These are phyloP conservation scores for Diaporthe sp. DNA, from an alignment of 2,329 filamentous ascomycete species.

Conservation along the genomic window DNA sequence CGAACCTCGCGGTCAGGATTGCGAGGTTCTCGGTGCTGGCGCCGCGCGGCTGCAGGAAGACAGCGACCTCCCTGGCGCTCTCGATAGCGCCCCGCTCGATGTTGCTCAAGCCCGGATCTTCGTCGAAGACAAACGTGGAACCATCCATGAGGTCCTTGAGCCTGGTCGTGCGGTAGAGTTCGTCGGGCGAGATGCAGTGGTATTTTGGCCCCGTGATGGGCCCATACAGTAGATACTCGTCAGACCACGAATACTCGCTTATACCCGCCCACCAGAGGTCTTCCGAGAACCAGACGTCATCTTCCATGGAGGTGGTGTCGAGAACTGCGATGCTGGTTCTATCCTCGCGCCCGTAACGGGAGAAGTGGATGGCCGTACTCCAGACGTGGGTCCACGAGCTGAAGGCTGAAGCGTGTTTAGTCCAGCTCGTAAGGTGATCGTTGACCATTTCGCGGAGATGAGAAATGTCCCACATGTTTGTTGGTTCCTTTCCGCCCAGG, in stretches of 20 bases:
- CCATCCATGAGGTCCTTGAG: not conserved
- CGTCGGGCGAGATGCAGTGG: not conserved
- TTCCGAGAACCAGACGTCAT: not conserved
- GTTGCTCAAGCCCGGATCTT: not conserved
- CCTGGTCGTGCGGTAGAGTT: not conserved
- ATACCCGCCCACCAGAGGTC: not conserved
- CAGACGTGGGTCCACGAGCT: not conserved
- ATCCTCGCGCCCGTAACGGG: not conserved
- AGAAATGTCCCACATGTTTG: not conserved
- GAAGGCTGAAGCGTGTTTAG: not conserved
- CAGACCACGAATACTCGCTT: not conserved
- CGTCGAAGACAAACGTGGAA: not conserved
- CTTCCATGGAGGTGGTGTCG: not conserved
- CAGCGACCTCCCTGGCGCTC: not conserved
- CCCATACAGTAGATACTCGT: slow-evolving; percentile 1
- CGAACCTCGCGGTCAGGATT: not conserved
- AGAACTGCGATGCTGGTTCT: not conserved
- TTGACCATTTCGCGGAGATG: not conserved
- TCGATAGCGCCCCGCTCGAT: not conserved
- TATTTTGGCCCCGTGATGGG: not conserved
- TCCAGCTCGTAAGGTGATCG: not conserved
- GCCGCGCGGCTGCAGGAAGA: not conserved
- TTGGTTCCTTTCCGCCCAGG: not conserved
- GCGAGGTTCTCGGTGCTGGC: not conserved
- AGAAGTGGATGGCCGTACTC: not conserved